These are phyloP conservation scores for Tuber brumale DNA, from an alignment of 495 filamentous ascomycete genomes.

Conservation along the genomic window DNA sequence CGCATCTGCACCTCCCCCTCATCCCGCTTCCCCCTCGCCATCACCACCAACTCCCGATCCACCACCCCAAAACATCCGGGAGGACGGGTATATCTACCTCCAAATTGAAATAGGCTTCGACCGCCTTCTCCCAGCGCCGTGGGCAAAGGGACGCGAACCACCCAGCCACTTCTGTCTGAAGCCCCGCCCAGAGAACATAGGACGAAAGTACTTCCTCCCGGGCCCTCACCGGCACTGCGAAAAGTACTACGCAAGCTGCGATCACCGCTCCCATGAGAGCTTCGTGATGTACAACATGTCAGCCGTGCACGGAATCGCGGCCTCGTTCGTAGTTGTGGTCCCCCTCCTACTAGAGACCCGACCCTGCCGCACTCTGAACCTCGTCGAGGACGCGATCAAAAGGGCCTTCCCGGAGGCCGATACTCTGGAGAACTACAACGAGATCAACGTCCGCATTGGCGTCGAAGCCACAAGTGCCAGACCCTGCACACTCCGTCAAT, in stretches of 20 bases:
- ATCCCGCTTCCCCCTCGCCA: neutral
- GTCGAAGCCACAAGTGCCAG: neutral
- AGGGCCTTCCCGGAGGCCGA: neutral
- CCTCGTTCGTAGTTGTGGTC: neutral
- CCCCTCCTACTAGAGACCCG: neutral
- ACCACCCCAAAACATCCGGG: neutral
- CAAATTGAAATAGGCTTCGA: neutral
- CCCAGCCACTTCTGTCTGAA: neutral
- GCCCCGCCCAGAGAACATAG: neutral
- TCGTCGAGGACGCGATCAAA: neutral
- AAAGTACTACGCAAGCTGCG: neutral
- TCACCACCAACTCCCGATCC: neutral
- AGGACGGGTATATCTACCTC: neutral
- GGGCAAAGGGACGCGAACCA: neutral
- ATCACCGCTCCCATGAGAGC: neutral
- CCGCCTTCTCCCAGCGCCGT: neutral
- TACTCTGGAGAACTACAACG: neutral
- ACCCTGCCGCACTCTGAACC: neutral
- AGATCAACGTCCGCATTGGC: neutral
- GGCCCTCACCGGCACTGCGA: neutral
- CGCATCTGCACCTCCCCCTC: neutral
- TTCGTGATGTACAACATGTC: conserved; percentile 2
- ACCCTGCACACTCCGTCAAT: neutral
- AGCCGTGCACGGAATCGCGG: neutral
- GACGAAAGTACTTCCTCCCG: neutral